Percentiles rank a stretch among this genome's conserved stretches.
Evolutionary conservation across 116 monocot genomes (phyloP).

Genomic region (Cymodocea nodosa): DNA sequence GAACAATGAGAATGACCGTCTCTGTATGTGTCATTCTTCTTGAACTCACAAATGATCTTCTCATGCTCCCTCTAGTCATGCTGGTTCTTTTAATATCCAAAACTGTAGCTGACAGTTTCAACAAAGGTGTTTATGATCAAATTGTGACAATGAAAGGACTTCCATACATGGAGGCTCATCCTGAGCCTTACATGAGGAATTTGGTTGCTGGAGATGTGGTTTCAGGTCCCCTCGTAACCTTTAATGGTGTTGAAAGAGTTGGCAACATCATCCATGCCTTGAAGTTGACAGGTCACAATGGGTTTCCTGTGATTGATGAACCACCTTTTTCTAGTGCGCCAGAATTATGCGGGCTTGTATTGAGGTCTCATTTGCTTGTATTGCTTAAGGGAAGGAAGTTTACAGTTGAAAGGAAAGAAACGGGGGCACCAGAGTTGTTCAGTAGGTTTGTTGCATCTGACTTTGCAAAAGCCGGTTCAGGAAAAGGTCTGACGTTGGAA

Average conservation of each 20-base stretch:
- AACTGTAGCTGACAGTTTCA: conserved; percentile 80
- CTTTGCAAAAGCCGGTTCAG: conserved; percentile 75
- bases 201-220: conserved; percentile 81
- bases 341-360: conserved; percentile 69
- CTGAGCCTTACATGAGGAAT: conserved; percentile 82
- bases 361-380: conserved; percentile 72
- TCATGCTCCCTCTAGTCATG: conserved; percentile 92
- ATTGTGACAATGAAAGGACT: conserved; percentile 92
- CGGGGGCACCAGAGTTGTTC: conserved; percentile 15
- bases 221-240: conserved; percentile 62
- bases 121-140: conserved; percentile 89
- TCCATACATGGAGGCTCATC: conserved; percentile 85
- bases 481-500: conserved; percentile 62
- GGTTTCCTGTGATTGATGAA: conserved; percentile 79
- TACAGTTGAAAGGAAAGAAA: conserved; percentile 37
- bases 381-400: conserved; percentile 73
- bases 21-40: conserved; percentile 93
- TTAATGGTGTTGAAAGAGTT: conserved; percentile 72
- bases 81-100: conserved; percentile 81
- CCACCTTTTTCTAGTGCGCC: conserved; percentile 59
- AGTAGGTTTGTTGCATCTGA: conserved; percentile 45
- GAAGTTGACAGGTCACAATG: conserved; percentile 67
- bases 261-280: conserved; percentile 55
- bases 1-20: conserved; percentile 98
- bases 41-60: conserved; percentile 90